Percentiles rank a stretch among this genome's conserved stretches.
Evolutionary conservation across 1,284 basidiomycete genomes (phyloP).

Genomic region (Retiboletus flavoniger): DNA sequence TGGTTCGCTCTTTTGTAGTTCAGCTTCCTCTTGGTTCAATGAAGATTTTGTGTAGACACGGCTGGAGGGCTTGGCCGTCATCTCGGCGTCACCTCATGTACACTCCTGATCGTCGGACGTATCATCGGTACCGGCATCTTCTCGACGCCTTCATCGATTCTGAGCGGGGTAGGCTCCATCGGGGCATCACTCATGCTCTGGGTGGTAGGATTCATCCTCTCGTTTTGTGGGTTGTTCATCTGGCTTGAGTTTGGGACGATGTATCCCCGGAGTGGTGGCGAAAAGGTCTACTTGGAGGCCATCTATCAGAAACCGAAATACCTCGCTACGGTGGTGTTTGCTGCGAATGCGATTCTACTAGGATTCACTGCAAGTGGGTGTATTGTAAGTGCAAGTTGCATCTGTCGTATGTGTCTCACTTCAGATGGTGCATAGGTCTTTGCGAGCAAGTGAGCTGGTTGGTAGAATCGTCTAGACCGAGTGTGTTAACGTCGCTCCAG

Average conservation of each 20-base stretch:
- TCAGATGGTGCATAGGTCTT: slow-evolving; percentile 29
- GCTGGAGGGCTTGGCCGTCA: slow-evolving; percentile 53
- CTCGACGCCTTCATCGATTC: slow-evolving; percentile 59
- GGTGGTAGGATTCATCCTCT: slow-evolving; percentile 54
- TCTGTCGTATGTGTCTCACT: background rate
- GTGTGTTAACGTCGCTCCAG: slow-evolving; percentile 27
- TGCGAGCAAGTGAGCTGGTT: slow-evolving; percentile 38
- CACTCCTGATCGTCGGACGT: slow-evolving; percentile 48
- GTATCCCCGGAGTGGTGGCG: slow-evolving; percentile 54
- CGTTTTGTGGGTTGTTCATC: slow-evolving; percentile 52
- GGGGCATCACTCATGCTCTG: slow-evolving; percentile 57
- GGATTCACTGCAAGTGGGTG: slow-evolving; percentile 57
- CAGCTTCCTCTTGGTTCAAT: background rate
- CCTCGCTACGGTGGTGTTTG: slow-evolving; percentile 49
- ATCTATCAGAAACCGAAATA: slow-evolving; percentile 47
- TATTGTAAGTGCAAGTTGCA: slow-evolving; percentile 41
- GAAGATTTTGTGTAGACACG: slow-evolving; percentile 30
- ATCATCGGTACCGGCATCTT: slow-evolving; percentile 66
- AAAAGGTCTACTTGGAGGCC: slow-evolving; percentile 56
- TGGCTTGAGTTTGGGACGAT: slow-evolving; percentile 59
- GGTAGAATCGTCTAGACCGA: fast-evolving
- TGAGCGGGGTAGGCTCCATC: slow-evolving; percentile 47
- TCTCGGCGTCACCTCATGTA: slow-evolving; percentile 49
- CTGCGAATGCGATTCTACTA: slow-evolving; percentile 48
- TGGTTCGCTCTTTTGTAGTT: background rate